Base-by-base conservation (phyloP, 495 filamentous ascomycete species). In the Hyaloscypha bicolor region DNA sequence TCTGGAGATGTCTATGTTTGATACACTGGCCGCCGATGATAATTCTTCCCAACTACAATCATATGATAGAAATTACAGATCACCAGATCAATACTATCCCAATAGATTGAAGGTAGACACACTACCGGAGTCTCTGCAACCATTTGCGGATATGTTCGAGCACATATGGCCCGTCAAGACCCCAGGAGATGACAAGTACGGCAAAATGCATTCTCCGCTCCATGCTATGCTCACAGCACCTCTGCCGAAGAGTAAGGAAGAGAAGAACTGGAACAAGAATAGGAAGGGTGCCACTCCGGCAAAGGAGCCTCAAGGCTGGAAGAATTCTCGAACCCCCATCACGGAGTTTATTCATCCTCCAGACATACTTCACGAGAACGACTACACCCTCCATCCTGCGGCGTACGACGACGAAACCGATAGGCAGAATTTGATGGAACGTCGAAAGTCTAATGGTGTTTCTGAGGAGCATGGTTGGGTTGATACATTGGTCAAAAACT, bases 151-250 rank as follows among this genome's bases (percentile, higher is more conserved):
- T 55, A 89, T 96, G 72, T 99, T 99, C 66, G 80, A 87, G 6
- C 88, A 93, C 67, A 79, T 96, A 32, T 99, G 94, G 95, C 95
- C 95, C 2, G 86, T 97, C 48, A 88, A 86, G 71, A 88, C 93
- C 1, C 89, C 91, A 0, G 95, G 93, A 6, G 94, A 98, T 69
- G 88, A 90, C 64, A 93, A 89, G 76, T 87, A 86, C 69, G 85
- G 85, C 69, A 90, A 84, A 69, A 84, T 99, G 65, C 89, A 92
- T 73, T 99, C 95, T 2, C 93, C 96, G 3, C 74, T 98, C 5
- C 85, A 90, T 59, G 84, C 90, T 1, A 90, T 94, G 73, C 86
- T 99, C 68, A 85, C 90, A 53, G 87, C 92, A 2, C 83, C 88
- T 0, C 80, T 93, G 9, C 81, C 86, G 4, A 87, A 88, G 60